Percentiles rank a stretch among this genome's conserved stretches.
Conservation (phyloP, 257 asterid species). For the Nicotiana attenuata region DNA sequence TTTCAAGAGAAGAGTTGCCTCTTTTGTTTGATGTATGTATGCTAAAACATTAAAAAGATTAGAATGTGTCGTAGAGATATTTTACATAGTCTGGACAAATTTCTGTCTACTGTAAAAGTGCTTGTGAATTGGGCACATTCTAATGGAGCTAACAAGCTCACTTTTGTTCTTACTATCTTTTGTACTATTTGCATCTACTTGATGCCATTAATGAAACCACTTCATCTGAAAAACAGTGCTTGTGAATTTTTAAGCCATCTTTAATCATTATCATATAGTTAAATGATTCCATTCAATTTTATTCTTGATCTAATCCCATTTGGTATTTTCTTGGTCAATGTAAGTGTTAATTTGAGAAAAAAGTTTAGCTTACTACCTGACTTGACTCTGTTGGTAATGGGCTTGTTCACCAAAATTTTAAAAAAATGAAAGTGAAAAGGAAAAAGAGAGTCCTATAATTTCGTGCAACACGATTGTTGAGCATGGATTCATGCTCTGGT, state of each 20-base stretch:
- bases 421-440: background rate
- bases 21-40: background rate
- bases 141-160: too few relatives aligned
- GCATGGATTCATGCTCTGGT: background rate
- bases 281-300: background rate
- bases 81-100: background rate
- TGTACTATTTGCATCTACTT: too few relatives aligned
- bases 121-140: background rate
- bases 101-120: background rate
- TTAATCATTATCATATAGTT: background rate
- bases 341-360: background rate
- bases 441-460: background rate
- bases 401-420: background rate
- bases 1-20: background rate
- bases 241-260: background rate
- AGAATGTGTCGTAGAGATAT: background rate
- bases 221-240: background rate
- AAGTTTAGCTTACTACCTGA: background rate
- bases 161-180: too few relatives aligned
- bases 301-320: background rate
- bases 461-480: background rate
- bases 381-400: background rate
- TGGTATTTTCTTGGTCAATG: background rate
- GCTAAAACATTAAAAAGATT: background rate
- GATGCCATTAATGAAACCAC: too few relatives aligned